phyloP scores from a whole-genome alignment of 495 filamentous ascomycete species.

The Daldinia childiae region DNA sequence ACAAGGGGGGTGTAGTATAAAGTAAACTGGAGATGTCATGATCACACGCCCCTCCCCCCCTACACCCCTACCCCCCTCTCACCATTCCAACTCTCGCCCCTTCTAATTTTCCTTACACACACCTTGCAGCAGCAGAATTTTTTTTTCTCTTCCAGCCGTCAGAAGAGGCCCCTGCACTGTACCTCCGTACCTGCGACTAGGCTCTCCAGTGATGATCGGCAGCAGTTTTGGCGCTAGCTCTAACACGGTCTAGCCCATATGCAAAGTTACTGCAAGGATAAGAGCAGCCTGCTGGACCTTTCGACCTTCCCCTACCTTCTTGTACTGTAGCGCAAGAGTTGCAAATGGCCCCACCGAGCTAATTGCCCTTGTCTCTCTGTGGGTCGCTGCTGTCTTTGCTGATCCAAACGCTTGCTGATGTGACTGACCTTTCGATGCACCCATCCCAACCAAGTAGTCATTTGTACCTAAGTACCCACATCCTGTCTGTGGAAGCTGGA shows the following conservation, averaged over 20 bases:
- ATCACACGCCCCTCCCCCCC: slow-evolving; percentile 42
- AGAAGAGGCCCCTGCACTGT: slow-evolving; percentile 39
- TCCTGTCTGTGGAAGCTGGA: slow-evolving; percentile 40
- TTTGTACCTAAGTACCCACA: slow-evolving; percentile 41
- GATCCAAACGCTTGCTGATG: slow-evolving; percentile 47
- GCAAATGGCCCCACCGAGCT: slow-evolving; percentile 46
- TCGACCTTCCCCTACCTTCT: slow-evolving; percentile 10
- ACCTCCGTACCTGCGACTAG: slow-evolving; percentile 27
- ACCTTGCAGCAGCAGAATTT: slow-evolving; percentile 35
- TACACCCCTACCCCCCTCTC: slow-evolving; percentile 19
- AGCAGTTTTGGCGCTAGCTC: slow-evolving; percentile 37
- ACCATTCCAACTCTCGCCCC: slow-evolving; percentile 23
- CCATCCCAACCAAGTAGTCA: slow-evolving; percentile 40
- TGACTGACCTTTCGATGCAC: slow-evolving; percentile 39
- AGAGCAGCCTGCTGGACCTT: slow-evolving; percentile 19
- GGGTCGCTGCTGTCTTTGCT: slow-evolving; percentile 41
- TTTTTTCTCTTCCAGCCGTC: slow-evolving; percentile 26
- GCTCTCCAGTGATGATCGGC: slow-evolving; percentile 39
- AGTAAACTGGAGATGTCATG: slow-evolving; percentile 9
- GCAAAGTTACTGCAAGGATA: slow-evolving; percentile 36
- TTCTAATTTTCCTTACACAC: slow-evolving; percentile 37
- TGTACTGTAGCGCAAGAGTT: slow-evolving; percentile 29
- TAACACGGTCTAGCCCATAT: slow-evolving; percentile 36
- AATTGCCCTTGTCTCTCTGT: slow-evolving; percentile 43
- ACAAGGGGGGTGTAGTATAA: slow-evolving; percentile 31